phyloP scores from a whole-genome alignment of 768 basidiomycete genomes.

The Boletus sensibilis region DNA sequence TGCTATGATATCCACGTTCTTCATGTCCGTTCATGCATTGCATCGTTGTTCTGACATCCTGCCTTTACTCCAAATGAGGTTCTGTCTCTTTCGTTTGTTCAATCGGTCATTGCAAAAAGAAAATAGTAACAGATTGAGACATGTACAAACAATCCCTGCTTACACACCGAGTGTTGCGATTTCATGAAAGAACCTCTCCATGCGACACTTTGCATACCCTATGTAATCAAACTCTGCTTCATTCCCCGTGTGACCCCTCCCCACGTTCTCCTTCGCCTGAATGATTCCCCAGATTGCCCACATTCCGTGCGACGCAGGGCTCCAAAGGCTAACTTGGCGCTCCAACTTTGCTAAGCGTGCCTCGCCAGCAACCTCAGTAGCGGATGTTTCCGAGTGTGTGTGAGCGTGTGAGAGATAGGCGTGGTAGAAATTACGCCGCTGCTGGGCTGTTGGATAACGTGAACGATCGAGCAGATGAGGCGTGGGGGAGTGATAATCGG shows the following conservation, averaged over 20 bases:
- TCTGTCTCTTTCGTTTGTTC: conserved; percentile 28
- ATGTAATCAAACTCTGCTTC: conserved; percentile 90
- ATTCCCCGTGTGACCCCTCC: conserved; percentile 42
- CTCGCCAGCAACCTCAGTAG: conserved; percentile 33
- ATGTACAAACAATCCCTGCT: conserved; percentile 1
- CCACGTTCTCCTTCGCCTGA: conserved; percentile 77
- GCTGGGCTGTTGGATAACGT: conserved; percentile 66
- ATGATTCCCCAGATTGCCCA: conserved; percentile 97
- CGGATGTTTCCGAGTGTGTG: conserved; percentile 23
- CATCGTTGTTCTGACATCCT: conserved; percentile 27
- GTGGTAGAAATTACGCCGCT: conserved; percentile 81
- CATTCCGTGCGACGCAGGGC: conserved; percentile 84
- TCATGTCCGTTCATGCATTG: conserved; percentile 37
- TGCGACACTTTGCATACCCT: conserved; percentile 69
- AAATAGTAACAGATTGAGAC: background rate
- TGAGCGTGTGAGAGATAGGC: conserved; percentile 70
- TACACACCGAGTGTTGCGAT: conserved; percentile 45
- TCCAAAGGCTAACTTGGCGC: conserved; percentile 81
- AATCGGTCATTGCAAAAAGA: background rate
- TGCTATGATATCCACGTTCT: conserved; percentile 40
- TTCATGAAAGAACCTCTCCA: conserved; percentile 61
- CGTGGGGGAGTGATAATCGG: conserved; percentile 73
- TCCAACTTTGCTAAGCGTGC: conserved; percentile 61
- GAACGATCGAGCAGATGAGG: conserved; percentile 65
- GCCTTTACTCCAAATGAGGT: conserved; percentile 48